These are phyloP conservation scores for Neurospora intermedia DNA, from an alignment of 495 filamentous ascomycete genomes.

Conservation along the genomic window DNA sequence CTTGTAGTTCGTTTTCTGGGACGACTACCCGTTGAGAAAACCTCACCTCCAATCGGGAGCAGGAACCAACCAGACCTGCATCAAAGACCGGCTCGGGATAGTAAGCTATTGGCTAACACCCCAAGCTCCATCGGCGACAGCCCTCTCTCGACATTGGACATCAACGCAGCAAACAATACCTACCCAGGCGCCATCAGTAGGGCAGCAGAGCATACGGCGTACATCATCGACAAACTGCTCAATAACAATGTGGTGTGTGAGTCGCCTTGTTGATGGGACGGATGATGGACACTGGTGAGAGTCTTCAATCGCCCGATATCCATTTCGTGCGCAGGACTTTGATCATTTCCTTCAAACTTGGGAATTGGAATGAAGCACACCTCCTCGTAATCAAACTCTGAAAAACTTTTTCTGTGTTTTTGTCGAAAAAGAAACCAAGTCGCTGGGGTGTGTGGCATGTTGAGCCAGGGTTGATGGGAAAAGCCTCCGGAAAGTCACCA, in stretches of 20 bases:
- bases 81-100: conserved; percentile 18
- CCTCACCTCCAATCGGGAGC: conserved; percentile 25
- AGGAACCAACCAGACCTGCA: conserved; percentile 17
- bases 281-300: background rate
- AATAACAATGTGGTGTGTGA: conserved; percentile 15
- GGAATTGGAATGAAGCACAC: background rate
- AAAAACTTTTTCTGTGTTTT: background rate
- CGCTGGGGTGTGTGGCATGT: background rate
- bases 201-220: conserved; percentile 28
- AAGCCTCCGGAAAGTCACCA: background rate
- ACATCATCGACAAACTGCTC: conserved; percentile 17
- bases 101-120: conserved; percentile 29
- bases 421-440: background rate
- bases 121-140: conserved; percentile 16
- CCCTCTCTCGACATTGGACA: conserved; percentile 33
- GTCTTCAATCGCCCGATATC: background rate
- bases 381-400: background rate
- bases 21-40: background rate
- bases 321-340: background rate
- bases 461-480: background rate
- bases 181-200: conserved; percentile 17
- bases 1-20: background rate
- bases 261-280: conserved; percentile 14
- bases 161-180: conserved; percentile 31
- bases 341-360: background rate